Base-by-base conservation (phyloP, 2,329 filamentous ascomycete species). In the Botryotinia calthae region DNA sequence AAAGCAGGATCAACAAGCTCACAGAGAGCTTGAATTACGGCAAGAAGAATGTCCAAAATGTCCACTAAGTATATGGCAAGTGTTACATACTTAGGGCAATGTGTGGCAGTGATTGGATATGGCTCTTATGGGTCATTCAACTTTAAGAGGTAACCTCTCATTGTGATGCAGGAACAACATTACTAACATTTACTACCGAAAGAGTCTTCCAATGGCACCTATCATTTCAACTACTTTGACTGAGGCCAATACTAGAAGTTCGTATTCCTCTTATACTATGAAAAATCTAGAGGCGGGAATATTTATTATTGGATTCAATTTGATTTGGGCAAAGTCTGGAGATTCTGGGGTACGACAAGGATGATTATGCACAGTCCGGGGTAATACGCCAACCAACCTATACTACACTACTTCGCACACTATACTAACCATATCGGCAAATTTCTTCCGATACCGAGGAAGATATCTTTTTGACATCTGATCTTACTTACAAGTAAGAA, bases 261-360 rank as follows among this genome's bases (percentile, higher is more conserved):
- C 48, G 48, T 67, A 44, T 67, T 58, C 28, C n/a, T 71, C 10
- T 28, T 28, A 28, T 54, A 18, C n/a, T 18, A 31, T 18, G 10
- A 46, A 48, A 67, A 42, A 31, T n/a, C 12, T 46, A 42, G 61
- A 66, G 46, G 64, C 62, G 40, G 54, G 28, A 28, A 22, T 48
- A 31, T n/a, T 20, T 9, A 37, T 20, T 9, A 37, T 58, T 56
- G n/a, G n/a, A n/a, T 16, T 6, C 34, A 34, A 54, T 54, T 22
- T 66, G 64, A 66, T 67, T 67, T 48, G 65, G 65, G 46, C n/a
- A 40, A 61, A 59, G 25, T 68, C 70, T 67, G 51, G 62, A 51
- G 70, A 67, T 68, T 67, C 51, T 48, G 62, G 70, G 70, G 51
- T 72, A 59, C 10, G 63, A 59, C 70, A 59, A 59, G 62, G 48